Percentiles rank a stretch among this genome's conserved stretches.
phyloP scores from a whole-genome alignment of 2,329 filamentous ascomycete genomes.

The Calycina herbarum region DNA sequence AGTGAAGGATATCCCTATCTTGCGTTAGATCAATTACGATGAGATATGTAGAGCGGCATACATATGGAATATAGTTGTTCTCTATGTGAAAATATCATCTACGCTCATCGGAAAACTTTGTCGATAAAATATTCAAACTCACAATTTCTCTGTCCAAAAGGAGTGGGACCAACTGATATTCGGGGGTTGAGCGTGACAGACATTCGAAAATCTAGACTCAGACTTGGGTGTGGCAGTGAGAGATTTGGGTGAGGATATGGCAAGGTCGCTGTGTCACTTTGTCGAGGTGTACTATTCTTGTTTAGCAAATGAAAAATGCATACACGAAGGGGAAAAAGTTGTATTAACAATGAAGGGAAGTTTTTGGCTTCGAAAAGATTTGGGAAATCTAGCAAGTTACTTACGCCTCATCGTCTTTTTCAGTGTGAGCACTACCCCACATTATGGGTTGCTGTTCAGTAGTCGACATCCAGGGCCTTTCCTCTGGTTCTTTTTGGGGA shows the following conservation, averaged over 20 bases:
- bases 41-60: not conserved
- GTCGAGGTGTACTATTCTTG: not conserved
- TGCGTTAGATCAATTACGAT: too few relatives aligned
- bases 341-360: too few relatives aligned
- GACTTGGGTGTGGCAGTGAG: conserved; percentile 47
- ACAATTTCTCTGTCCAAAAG: conserved; percentile 48
- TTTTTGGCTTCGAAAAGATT: too few relatives aligned
- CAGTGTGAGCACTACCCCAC: not conserved
- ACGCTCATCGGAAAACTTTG: not conserved
- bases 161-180: conserved; percentile 45
- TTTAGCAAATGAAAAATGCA: not conserved
- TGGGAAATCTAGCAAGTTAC: not conserved
- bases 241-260: conserved; percentile 41
- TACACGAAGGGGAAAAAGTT: too few relatives aligned
- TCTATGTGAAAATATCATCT: not conserved
- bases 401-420: not conserved
- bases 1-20: conserved; percentile 44
- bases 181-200: conserved; percentile 47
- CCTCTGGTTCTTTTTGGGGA: not conserved
- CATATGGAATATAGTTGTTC: not conserved
- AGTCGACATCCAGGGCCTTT: not conserved
- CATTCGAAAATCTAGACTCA: conserved; percentile 53
- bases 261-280: conserved; percentile 8
- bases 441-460: not conserved
- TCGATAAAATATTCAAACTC: not conserved